Base-by-base conservation (phyloP, 2,329 filamentous ascomycete species). In the Alternaria arborescens region DNA sequence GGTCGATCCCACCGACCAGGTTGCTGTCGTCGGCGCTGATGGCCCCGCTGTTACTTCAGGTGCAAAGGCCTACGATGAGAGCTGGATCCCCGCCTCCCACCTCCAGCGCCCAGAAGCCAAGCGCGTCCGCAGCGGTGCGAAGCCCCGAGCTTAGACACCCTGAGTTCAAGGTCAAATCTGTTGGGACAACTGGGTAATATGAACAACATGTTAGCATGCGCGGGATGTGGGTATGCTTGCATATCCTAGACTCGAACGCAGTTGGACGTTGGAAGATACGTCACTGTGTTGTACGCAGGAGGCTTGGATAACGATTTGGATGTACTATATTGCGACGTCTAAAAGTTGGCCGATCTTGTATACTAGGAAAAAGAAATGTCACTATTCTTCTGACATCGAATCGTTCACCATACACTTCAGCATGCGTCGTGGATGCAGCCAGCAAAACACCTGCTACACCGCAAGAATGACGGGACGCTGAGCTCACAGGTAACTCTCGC, bases 81-180 rank as follows among this genome's bases (percentile, higher is more conserved):
- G 90, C 84, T 97, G 94, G 94, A 97, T 97, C 72, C 93, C 94
- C 30, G 88, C 89, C 64, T 88, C 91, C 78, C 94, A 98, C 82
- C 88, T 97, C 79, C 92, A 94, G 84, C 90, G 92, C 71, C 94
- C 94, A 38, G 85, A 91, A 70, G 91, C 87, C 47, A 84, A 84
- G 71, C 84, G 87, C 69, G 84, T 89, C 57, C 86, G 87, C 74
- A 82, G 80, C 65, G 78, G 78, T 8, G 79, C 77, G 34, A 79
- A 78, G 73, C 60, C 71, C 44, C 77, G 71, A 69, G 66, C 62
- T 61, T 78, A 78, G 43, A 52, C 5, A 20, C 16, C 20, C 40
- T 40, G 34, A 16, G 14, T 20, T 50, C 20, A 16, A 26, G 12
- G 24, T 38, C 16, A 14, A 18, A 12, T 38, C 38, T 24, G 32